A percentile compares a stretch with the other conserved stretches of the same genome.
phyloP scores from a whole-genome alignment of 495 filamentous ascomycete species.

The Parachaetomium inaequale region DNA sequence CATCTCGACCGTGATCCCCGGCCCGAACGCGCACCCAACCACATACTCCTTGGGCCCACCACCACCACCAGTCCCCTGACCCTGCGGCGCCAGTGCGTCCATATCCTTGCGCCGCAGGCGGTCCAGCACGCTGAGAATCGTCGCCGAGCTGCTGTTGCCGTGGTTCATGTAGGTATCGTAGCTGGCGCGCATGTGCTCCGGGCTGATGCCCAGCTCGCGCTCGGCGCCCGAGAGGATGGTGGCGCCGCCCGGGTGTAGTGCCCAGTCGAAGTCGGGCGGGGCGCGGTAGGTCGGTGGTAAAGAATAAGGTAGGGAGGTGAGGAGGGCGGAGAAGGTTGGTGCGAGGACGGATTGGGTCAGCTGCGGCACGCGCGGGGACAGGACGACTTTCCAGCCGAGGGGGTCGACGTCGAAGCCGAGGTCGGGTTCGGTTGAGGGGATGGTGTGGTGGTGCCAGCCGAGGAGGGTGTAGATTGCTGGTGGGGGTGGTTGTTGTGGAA shows the following conservation, averaged over 20 bases:
- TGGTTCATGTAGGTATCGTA: constrained; percentile 62
- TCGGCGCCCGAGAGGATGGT: constrained; percentile 62
- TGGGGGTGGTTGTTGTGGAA: no score
- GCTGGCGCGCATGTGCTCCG: constrained; percentile 57
- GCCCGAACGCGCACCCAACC: constrained; percentile 63
- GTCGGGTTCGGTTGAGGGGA: constrained; percentile 54
- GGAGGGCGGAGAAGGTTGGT: constrained; percentile 48
- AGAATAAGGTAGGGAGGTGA: constrained; percentile 33
- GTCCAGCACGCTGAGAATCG: constrained; percentile 59
- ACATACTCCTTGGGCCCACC: constrained; percentile 47
- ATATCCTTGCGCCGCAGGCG: constrained; percentile 55
- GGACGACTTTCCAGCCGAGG: constrained; percentile 59
- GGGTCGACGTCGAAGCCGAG: constrained; percentile 60
- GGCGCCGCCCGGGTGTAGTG: constrained; percentile 62
- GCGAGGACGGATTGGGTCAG: constrained; percentile 46
- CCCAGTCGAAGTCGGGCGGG: constrained; percentile 62
- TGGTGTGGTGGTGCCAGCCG: constrained; percentile 55
- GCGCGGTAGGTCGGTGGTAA: constrained; percentile 40
- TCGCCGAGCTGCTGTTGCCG: constrained; percentile 60
- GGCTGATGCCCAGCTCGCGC: constrained; percentile 48
- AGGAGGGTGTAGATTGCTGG: constrained; percentile 52
- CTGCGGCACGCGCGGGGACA: constrained; percentile 54
- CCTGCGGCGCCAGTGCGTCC: constrained; percentile 42
- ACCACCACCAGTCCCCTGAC: not conserved
- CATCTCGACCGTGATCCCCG: constrained; percentile 62